A percentile compares a stretch with the other conserved stretches of the same genome.
phyloP scores from a whole-genome alignment of 768 basidiomycete genomes.

The Serendipita sp. region DNA sequence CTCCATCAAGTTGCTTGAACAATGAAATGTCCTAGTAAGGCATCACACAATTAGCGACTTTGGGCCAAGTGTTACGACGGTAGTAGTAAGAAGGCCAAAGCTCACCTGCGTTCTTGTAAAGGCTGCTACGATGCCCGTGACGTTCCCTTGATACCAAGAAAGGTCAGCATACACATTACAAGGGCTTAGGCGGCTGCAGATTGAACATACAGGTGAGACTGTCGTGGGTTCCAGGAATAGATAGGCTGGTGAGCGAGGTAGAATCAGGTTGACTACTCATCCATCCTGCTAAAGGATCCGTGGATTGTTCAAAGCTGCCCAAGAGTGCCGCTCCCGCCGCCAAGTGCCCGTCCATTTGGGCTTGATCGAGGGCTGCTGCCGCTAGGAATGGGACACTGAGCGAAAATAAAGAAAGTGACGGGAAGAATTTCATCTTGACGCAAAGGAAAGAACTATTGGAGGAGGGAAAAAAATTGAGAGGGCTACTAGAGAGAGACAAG shows the following conservation, averaged over 20 bases:
- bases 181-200: background rate
- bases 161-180: background rate
- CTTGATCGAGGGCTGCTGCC: background rate
- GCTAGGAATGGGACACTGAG: background rate
- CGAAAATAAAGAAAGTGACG: slow-evolving; percentile 1
- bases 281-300: background rate
- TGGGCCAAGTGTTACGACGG: too few relatives aligned
- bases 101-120: slow-evolving; percentile 4
- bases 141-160: background rate
- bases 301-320: background rate
- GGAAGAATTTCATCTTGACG: background rate
- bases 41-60: too few relatives aligned
- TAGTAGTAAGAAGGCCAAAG: background rate
- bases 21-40: background rate
- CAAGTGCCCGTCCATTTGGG: background rate
- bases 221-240: slow-evolving; percentile 1
- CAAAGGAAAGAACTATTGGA: background rate
- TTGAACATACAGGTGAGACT: background rate
- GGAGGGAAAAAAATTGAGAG: background rate
- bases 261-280: background rate
- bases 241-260: background rate
- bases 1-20: slow-evolving; percentile 1
- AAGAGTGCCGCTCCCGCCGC: background rate
- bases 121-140: background rate
- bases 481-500: background rate